Evolutionary conservation across 2,329 filamentous ascomycete genomes (phyloP).

Genomic region (Geoglossum cookeanum): DNA sequence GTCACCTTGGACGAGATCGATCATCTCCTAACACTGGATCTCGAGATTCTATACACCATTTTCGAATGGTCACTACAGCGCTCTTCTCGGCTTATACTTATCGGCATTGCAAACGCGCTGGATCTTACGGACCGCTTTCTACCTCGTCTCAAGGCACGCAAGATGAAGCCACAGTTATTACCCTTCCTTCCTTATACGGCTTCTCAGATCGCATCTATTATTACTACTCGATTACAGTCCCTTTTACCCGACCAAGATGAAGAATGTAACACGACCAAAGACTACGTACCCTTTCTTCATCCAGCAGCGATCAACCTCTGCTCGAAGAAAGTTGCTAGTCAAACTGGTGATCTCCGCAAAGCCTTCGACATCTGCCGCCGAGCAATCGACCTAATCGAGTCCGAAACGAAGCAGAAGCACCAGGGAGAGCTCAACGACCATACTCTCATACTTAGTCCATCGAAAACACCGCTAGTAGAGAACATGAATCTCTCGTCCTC

Average conservation of each 20-base stretch:
- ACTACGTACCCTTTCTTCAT: constrained; percentile 72
- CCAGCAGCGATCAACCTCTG: constrained; percentile 87
- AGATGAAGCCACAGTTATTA: constrained; percentile 73
- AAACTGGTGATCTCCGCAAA: constrained; percentile 85
- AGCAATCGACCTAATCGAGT: constrained; percentile 74
- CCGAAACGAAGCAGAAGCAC: constrained; percentile 59
- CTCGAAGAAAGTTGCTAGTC: constrained; percentile 81
- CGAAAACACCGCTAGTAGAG: constrained; percentile 60
- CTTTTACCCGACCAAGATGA: constrained; percentile 38
- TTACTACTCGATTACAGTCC: constrained; percentile 63
- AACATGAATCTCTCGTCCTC: constrained; percentile 56
- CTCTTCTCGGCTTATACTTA: constrained; percentile 58
- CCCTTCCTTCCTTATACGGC: constrained; percentile 88
- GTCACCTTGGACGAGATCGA: constrained; percentile 91
- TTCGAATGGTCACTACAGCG: constrained; percentile 89
- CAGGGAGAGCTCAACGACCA: constrained; percentile 38
- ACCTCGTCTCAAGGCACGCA: constrained; percentile 79
- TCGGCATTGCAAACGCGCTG: constrained; percentile 90
- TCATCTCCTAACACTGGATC: constrained; percentile 71
- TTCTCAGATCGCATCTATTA: constrained; percentile 68
- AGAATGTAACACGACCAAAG: constrained; percentile 23
- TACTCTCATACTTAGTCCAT: constrained; percentile 37
- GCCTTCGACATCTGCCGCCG: constrained; percentile 87
- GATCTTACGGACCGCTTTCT: constrained; percentile 91
- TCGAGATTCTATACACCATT: constrained; percentile 78